Percentiles rank a stretch among this genome's conserved stretches.
These are phyloP conservation scores for Paraconiothyrium sp. DNA, from an alignment of 2,329 filamentous ascomycete genomes.

Conservation along the genomic window DNA sequence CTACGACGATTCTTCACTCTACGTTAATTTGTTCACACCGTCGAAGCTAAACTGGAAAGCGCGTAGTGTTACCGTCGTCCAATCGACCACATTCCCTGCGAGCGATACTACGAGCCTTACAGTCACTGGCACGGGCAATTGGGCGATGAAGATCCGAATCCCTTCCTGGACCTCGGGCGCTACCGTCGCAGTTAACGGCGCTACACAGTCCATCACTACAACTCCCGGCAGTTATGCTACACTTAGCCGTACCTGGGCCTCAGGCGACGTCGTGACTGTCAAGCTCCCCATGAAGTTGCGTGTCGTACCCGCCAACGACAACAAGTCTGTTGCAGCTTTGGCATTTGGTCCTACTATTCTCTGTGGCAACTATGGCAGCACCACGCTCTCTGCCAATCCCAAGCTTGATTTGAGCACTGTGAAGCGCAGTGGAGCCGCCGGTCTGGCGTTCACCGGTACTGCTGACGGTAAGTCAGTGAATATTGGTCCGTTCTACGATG, in stretches of 20 bases:
- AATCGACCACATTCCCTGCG: constrained; percentile 57
- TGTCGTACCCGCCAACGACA: constrained; percentile 59
- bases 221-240: constrained; percentile 55
- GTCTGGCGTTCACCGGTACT: constrained; percentile 29
- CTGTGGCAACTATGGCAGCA: constrained; percentile 56
- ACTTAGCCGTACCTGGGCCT: constrained; percentile 54
- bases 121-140: constrained; percentile 46
- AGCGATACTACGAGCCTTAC: constrained; percentile 53
- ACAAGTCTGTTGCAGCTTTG: constrained; percentile 55
- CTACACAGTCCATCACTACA: constrained; percentile 31
- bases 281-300: constrained; percentile 59
- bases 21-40: constrained; percentile 61
- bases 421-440: constrained; percentile 19
- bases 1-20: constrained; percentile 54
- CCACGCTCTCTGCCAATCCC: constrained; percentile 22
- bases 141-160: constrained; percentile 57
- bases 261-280: constrained; percentile 56
- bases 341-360: constrained; percentile 60
- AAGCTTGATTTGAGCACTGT: constrained; percentile 29
- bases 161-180: constrained; percentile 57
- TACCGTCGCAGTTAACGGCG: constrained; percentile 55
- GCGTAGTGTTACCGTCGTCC: constrained; percentile 52
- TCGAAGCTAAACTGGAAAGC: constrained; percentile 58
- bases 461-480: constrained; percentile 28
- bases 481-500: constrained; percentile 37